Evolutionary conservation across 768 basidiomycete species (phyloP).

Genomic region (Nidula microcarpa): DNA sequence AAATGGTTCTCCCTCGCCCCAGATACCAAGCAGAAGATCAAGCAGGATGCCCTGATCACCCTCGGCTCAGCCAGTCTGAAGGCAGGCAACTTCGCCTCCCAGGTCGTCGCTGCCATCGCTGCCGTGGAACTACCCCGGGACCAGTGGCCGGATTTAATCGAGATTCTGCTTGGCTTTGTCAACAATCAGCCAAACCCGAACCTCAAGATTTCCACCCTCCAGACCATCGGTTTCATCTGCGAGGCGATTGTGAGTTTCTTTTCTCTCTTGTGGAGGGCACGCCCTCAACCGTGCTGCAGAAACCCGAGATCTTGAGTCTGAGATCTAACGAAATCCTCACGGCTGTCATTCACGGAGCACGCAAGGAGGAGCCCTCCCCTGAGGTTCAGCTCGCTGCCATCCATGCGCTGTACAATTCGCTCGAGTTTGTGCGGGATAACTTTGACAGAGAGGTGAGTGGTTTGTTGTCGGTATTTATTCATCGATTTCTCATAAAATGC

Average conservation of each 20-base stretch:
- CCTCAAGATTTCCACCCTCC: conserved; percentile 82
- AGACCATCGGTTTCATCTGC: conserved; percentile 97
- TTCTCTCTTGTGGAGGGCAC: conserved; percentile 3
- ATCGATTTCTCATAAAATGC: conserved; percentile 5
- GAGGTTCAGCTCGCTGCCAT: conserved; percentile 95
- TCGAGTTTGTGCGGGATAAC: conserved; percentile 97
- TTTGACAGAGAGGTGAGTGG: conserved; percentile 89
- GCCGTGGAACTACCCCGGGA: conserved; percentile 85
- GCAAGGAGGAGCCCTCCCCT: conserved; percentile 87
- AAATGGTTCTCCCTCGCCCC: conserved; percentile 80
- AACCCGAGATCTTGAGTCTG: conserved; percentile 85
- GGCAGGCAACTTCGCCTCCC: conserved; percentile 85
- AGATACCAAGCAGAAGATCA: conserved; percentile 75
- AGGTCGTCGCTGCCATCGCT: conserved; percentile 93
- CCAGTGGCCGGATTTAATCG: conserved; percentile 91
- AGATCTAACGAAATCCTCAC: conserved; percentile 97
- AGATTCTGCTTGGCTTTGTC: conserved; percentile 82
- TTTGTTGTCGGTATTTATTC: background rate
- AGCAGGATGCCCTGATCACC: conserved; percentile 80
- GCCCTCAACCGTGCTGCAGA: conserved; percentile 41
- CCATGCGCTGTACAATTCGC: conserved; percentile 88
- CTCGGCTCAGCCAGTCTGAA: conserved; percentile 70
- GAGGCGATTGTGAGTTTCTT: conserved; percentile 80
- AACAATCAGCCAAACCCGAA: conserved; percentile 71
- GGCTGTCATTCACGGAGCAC: conserved; percentile 95